phyloP scores from a whole-genome alignment of 108 stramenopile species.

The Cyclotella choctawhatcheeana region DNA sequence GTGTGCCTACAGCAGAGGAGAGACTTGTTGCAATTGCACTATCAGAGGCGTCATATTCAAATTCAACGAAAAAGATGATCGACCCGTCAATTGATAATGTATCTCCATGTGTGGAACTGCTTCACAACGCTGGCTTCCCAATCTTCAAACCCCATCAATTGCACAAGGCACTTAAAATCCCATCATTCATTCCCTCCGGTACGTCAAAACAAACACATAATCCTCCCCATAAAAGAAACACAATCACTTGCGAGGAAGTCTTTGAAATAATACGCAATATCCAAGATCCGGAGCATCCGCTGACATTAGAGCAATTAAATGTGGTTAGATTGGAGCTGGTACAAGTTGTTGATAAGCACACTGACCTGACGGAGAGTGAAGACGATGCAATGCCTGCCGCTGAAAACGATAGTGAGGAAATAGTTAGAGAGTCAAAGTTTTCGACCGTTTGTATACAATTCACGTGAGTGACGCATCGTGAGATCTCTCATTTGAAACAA shows the following conservation, averaged over 20 bases:
- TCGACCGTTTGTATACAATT: slow-evolving; percentile 71
- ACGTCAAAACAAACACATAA: background rate
- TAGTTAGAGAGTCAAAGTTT: slow-evolving; percentile 11
- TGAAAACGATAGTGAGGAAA: too few species aligned
- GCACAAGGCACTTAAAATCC: slow-evolving; percentile 32
- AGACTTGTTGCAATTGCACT: slow-evolving; percentile 44
- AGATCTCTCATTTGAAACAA: background rate
- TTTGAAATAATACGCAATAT: slow-evolving; percentile 97
- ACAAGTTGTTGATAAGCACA: slow-evolving; percentile 55
- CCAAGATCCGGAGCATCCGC: slow-evolving; percentile 98
- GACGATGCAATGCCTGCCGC: slow-evolving; percentile 9
- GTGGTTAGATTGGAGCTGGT: slow-evolving; percentile 89
- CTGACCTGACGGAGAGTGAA: slow-evolving; percentile 19
- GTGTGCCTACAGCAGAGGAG: slow-evolving; percentile 39
- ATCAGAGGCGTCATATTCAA: slow-evolving; percentile 40
- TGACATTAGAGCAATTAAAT: slow-evolving; percentile 96
- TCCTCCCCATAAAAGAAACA: slow-evolving; percentile 40
- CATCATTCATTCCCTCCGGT: slow-evolving; percentile 36
- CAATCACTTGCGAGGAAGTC: slow-evolving; percentile 80
- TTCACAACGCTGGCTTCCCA: slow-evolving; percentile 45
- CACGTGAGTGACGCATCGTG: slow-evolving; percentile 41
- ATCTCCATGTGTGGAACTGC: slow-evolving; percentile 24
- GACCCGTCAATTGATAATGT: background rate
- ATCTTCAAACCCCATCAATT: slow-evolving; percentile 44
- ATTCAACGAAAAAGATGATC: background rate